A percentile compares a stretch with the other conserved stretches of the same genome.
phyloP scores from a whole-genome alignment of 2,329 filamentous ascomycete species.

The Keithomyces neogunnii region DNA sequence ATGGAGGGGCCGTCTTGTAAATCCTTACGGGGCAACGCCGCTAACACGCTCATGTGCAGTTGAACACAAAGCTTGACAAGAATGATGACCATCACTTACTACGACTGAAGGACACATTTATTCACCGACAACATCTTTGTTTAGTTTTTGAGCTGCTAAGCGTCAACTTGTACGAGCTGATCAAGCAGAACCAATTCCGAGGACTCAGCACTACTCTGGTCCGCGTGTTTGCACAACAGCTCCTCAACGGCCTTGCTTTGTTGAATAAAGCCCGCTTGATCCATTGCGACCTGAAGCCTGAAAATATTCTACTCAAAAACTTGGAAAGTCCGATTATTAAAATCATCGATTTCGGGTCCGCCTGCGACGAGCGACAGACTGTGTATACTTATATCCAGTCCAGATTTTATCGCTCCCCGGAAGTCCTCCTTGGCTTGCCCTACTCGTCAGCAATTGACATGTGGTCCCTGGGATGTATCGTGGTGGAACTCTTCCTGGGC shows the following conservation, averaged over 20 bases:
- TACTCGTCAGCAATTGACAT: conserved; percentile 99
- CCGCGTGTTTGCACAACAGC: conserved; percentile 92
- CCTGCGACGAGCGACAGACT: conserved; percentile 95
- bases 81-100: conserved; percentile 97
- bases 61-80: conserved; percentile 98
- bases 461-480: conserved; percentile 98
- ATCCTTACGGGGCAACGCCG: not conserved
- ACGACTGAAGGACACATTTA: conserved; percentile 94
- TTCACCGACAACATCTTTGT: conserved; percentile 93
- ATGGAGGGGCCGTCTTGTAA: no score
- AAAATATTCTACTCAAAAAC: conserved; percentile 97
- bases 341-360: conserved; percentile 98
- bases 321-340: conserved; percentile 99
- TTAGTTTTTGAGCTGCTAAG: conserved; percentile 93
- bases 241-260: conserved; percentile 84
- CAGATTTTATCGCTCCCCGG: conserved; percentile 92
- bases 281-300: conserved; percentile 95
- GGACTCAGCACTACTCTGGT: conserved; percentile 94
- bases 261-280: conserved; percentile 95
- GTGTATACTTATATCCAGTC: conserved; percentile 99
- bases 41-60: conserved; percentile 37
- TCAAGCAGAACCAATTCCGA: conserved; percentile 99
- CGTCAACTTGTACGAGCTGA: conserved; percentile 95
- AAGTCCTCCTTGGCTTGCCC: conserved; percentile 88
- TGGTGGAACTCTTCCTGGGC: conserved; percentile 93